Conservation (phyloP, 495 filamentous ascomycete species). For the Aspergillus taichungensis region DNA sequence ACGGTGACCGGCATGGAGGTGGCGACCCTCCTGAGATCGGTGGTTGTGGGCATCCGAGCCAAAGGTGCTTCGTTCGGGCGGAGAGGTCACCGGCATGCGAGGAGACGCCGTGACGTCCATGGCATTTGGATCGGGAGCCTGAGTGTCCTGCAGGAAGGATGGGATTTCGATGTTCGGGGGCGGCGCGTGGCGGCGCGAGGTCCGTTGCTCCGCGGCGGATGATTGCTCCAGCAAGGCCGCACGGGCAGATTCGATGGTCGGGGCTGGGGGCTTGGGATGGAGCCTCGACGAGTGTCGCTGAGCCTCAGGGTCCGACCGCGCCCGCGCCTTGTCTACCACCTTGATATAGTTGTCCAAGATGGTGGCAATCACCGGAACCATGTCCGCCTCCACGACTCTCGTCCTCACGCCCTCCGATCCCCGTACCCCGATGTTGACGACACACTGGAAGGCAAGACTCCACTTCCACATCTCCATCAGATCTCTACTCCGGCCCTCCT, state of each 20-base stretch:
- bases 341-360: conserved; percentile 98
- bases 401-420: conserved; percentile 91
- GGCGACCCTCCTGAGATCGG: conserved; percentile 51
- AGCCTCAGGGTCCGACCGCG: conserved; percentile 66
- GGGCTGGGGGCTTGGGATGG: conserved; percentile 23
- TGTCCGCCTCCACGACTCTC: conserved; percentile 93
- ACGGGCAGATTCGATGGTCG: conserved; percentile 18
- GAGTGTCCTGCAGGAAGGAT: conserved; percentile 40
- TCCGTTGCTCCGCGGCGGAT: conserved; percentile 34
- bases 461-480: conserved; percentile 99
- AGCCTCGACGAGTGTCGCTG: conserved; percentile 44
- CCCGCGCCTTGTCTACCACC: conserved; percentile 81
- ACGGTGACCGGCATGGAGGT: conserved; percentile 34
- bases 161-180: conserved; percentile 71
- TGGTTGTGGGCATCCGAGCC: conserved; percentile 38
- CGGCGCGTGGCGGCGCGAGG: conserved; percentile 56
- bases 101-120: conserved; percentile 60
- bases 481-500: conserved; percentile 90
- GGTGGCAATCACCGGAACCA: conserved; percentile 98
- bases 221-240: conserved; percentile 32
- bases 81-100: conserved; percentile 61
- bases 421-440: conserved; percentile 95
- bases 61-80: conserved; percentile 65
- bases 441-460: conserved; percentile 97
- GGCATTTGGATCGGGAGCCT: conserved; percentile 38